Evolutionary conservation across 2,329 filamentous ascomycete genomes (phyloP).

Genomic region (Pezicula neosporulosa): DNA sequence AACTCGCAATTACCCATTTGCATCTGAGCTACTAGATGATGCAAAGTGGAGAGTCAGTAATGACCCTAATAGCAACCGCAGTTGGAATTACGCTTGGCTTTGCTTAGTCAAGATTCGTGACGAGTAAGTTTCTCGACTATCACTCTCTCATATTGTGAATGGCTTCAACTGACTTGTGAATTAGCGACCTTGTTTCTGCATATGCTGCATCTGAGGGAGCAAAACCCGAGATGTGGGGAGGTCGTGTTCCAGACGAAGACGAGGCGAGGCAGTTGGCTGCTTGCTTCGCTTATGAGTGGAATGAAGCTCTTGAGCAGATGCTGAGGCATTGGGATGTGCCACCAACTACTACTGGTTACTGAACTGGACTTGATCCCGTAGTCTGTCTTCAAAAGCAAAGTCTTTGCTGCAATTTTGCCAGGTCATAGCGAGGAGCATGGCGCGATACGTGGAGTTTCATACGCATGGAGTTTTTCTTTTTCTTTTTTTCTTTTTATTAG

Average conservation of each 20-base stretch:
- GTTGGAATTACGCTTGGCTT: constrained; percentile 76
- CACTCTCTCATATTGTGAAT: background rate
- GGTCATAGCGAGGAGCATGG: too few relatives aligned
- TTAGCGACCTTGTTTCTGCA: constrained; percentile 51
- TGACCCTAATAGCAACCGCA: constrained; percentile 64
- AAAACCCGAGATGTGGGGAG: constrained; percentile 69
- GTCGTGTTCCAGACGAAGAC: constrained; percentile 48
- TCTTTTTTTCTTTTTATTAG: too few relatives aligned
- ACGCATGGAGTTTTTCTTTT: too few relatives aligned
- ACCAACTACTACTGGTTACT: constrained; percentile 56
- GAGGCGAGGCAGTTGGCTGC: constrained; percentile 56
- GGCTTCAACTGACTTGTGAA: background rate
- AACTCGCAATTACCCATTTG: constrained; percentile 65
- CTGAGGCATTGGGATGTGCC: constrained; percentile 63
- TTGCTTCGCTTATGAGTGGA: constrained; percentile 67
- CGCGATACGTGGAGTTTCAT: too few relatives aligned
- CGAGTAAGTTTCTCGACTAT: constrained; percentile 45
- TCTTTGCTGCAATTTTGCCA: too few relatives aligned
- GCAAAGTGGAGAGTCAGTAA: constrained; percentile 60
- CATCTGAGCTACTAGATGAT: constrained; percentile 60
- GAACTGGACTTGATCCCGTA: constrained; percentile 6
- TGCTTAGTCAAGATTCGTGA: constrained; percentile 63
- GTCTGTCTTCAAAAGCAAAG: too few relatives aligned
- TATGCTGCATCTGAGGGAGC: constrained; percentile 60
- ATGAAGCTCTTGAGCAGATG: constrained; percentile 59